These are phyloP conservation scores for Chlamydomonas incerta DNA, from an alignment of 139 green algal genomes.

Conservation along the genomic window DNA sequence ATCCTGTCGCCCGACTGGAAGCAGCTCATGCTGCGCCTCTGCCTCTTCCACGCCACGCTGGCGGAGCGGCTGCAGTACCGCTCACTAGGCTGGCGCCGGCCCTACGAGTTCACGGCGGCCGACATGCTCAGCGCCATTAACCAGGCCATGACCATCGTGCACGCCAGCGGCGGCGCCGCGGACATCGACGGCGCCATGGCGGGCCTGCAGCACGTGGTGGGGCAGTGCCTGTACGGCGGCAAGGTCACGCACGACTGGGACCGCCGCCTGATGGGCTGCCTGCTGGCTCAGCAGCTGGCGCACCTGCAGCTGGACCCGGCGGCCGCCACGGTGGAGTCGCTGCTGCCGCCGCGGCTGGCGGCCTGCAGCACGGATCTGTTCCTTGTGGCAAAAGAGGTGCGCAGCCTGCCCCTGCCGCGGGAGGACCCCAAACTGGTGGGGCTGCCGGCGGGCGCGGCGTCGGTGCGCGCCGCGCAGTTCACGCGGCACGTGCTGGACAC, in stretches of 20 bases:
- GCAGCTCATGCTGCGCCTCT: constrained; percentile 54
- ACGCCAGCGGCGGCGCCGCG: background rate
- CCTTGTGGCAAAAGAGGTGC: constrained; percentile 21
- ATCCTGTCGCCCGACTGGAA: constrained; percentile 39
- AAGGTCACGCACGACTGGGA: constrained; percentile 64
- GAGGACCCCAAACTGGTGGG: constrained; percentile 50
- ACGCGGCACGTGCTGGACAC: constrained; percentile 50
- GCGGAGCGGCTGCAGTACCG: constrained; percentile 78
- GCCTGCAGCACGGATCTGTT: constrained; percentile 4
- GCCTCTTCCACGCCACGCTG: constrained; percentile 58
- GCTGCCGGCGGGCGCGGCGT: constrained; percentile 37
- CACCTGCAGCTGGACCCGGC: constrained; percentile 11
- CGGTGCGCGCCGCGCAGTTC: constrained; percentile 35
- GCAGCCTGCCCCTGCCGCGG: constrained; percentile 5
- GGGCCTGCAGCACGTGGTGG: constrained; percentile 52
- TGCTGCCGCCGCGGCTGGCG: constrained; percentile 1
- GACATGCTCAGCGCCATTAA: constrained; percentile 80
- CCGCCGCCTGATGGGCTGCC: constrained; percentile 47
- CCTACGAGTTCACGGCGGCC: constrained; percentile 82
- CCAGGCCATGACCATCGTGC: constrained; percentile 33
- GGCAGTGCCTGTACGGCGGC: constrained; percentile 62
- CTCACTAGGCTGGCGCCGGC: constrained; percentile 82
- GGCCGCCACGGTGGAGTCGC: constrained; percentile 17
- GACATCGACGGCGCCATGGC: constrained; percentile 35
- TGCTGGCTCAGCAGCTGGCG: constrained; percentile 52